A percentile compares a stretch with the other conserved stretches of the same genome.
phyloP scores from a whole-genome alignment of 2,329 filamentous ascomycete species.

The Plenodomus lindquistii region DNA sequence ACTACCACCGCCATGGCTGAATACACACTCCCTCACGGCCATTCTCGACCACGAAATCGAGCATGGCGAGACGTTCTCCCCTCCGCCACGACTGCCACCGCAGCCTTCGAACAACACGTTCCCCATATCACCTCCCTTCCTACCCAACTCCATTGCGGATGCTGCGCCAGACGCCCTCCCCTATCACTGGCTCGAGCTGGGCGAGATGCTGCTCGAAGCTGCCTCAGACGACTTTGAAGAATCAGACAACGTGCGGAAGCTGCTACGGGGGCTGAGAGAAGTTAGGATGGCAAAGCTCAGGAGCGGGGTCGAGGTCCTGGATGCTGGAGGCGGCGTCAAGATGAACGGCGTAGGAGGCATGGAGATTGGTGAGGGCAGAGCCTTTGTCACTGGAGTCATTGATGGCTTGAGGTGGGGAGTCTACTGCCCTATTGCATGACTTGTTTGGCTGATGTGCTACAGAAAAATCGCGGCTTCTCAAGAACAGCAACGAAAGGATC shows the following conservation, averaged over 20 bases:
- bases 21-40: constrained; percentile 71
- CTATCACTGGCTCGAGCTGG: constrained; percentile 94
- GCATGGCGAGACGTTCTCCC: constrained; percentile 71
- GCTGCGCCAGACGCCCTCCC: constrained; percentile 74
- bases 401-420: constrained; percentile 69
- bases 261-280: constrained; percentile 82
- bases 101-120: constrained; percentile 48
- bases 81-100: constrained; percentile 72
- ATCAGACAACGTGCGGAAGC: constrained; percentile 71
- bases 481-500: constrained; percentile 76
- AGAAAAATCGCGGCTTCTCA: constrained; percentile 80
- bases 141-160: constrained; percentile 72
- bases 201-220: constrained; percentile 82
- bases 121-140: constrained; percentile 67
- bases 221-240: constrained; percentile 81
- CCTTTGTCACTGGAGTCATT: constrained; percentile 82
- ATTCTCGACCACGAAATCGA: constrained; percentile 83
- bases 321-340: constrained; percentile 72
- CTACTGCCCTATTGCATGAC: too few relatives aligned
- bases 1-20: constrained; percentile 85
- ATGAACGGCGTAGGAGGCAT: constrained; percentile 85
- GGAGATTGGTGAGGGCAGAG: constrained; percentile 86
- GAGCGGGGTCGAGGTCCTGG: constrained; percentile 71
- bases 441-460: constrained; percentile 11
- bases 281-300: constrained; percentile 88